These are phyloP conservation scores for Fusarium palustre DNA, from an alignment of 2,329 filamentous ascomycete genomes.

Conservation along the genomic window DNA sequence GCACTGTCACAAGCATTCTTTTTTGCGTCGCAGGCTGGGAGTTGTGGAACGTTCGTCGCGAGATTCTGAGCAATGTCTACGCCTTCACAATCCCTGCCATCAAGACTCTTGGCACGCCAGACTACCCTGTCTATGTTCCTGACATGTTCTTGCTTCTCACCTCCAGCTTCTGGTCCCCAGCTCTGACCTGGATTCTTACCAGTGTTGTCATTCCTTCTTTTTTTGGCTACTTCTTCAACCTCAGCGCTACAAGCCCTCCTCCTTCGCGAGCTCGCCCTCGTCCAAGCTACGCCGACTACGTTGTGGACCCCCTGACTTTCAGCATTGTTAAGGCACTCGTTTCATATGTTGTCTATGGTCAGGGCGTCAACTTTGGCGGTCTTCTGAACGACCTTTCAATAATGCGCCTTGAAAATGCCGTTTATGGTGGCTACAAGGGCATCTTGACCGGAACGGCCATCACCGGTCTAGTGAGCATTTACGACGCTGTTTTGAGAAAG, in stretches of 20 bases:
- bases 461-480: slow-evolving; percentile 76
- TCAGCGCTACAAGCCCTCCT: slow-evolving; percentile 68
- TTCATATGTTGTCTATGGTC: slow-evolving; percentile 82
- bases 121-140: slow-evolving; percentile 75
- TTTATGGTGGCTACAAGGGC: slow-evolving; percentile 79
- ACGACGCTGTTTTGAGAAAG: slow-evolving; percentile 81
- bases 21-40: slow-evolving; percentile 76
- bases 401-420: slow-evolving; percentile 70
- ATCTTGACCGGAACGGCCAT: slow-evolving; percentile 76
- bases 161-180: slow-evolving; percentile 84
- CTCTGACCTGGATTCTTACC: slow-evolving; percentile 80
- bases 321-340: slow-evolving; percentile 88
- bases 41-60: slow-evolving; percentile 73
- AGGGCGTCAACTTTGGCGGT: slow-evolving; percentile 72
- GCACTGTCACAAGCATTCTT: slow-evolving; percentile 78
- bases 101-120: slow-evolving; percentile 64
- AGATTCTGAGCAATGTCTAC: slow-evolving; percentile 78
- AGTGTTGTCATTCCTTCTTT: slow-evolving; percentile 76
- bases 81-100: slow-evolving; percentile 78
- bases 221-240: slow-evolving; percentile 90
- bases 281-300: slow-evolving; percentile 61
- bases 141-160: slow-evolving; percentile 85
- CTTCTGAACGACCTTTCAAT: slow-evolving; percentile 71
- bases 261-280: slow-evolving; percentile 58
- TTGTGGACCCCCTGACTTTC: slow-evolving; percentile 88